These are phyloP conservation scores for Coccomyxa sp. DNA, from an alignment of 139 green algal species.

Conservation along the genomic window DNA sequence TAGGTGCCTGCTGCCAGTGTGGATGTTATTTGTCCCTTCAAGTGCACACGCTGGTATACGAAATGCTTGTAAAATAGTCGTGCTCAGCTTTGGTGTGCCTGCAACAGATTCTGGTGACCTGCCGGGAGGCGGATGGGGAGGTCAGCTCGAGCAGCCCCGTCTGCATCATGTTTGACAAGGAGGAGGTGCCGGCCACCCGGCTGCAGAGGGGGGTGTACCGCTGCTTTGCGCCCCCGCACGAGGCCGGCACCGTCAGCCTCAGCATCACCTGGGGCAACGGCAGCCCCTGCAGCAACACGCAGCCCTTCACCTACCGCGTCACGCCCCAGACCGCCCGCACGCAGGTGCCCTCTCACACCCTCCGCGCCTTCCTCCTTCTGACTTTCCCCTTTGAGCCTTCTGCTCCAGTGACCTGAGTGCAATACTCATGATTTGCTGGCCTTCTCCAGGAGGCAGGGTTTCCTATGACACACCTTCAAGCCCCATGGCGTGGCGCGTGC, in stretches of 20 bases:
- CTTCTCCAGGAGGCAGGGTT: too few relatives aligned
- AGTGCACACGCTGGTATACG: too few relatives aligned
- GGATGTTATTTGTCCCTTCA: too few relatives aligned
- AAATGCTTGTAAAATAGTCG: too few relatives aligned
- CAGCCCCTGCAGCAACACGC: not conserved
- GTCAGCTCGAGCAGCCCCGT: not conserved
- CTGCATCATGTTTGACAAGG: slow-evolving; percentile 6
- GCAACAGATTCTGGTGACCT: not conserved
- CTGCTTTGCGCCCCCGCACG: not conserved
- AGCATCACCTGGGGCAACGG: slow-evolving; percentile 2
- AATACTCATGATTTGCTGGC: too few relatives aligned
- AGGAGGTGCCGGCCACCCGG: not conserved
- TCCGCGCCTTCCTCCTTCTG: too few relatives aligned
- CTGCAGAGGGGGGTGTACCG: slow-evolving; percentile 2
- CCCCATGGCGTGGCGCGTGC: too few relatives aligned
- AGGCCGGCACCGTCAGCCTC: not conserved
- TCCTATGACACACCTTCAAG: too few relatives aligned
- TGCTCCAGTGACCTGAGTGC: too few relatives aligned
- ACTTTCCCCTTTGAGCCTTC: too few relatives aligned
- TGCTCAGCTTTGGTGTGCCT: too few relatives aligned
- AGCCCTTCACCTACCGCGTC: slow-evolving; percentile 5
- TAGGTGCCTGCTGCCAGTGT: too few relatives aligned
- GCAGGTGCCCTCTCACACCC: not conserved
- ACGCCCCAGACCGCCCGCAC: not conserved
- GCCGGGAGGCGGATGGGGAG: not conserved